These are phyloP conservation scores for Cyclospora cayetanensis DNA, from an alignment of 169 alveolate species.

Conservation along the genomic window DNA sequence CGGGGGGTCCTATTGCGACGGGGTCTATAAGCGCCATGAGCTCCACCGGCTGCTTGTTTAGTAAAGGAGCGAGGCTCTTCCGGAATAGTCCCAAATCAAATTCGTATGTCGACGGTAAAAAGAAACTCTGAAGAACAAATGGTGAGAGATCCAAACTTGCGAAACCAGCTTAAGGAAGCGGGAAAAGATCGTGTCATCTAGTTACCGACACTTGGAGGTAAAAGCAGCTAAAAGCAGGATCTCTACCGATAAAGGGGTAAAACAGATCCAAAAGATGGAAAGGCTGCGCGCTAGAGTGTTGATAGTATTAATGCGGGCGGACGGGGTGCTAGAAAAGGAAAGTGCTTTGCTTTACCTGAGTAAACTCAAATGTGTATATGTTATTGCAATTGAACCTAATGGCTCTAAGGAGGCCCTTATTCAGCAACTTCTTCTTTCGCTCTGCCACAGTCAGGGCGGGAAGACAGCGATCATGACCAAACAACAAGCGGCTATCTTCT, in stretches of 20 bases:
- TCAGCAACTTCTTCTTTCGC: neutral
- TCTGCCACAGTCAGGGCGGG: neutral
- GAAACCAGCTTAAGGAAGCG: too few species aligned
- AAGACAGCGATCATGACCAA: neutral
- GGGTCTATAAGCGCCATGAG: conserved; percentile 8
- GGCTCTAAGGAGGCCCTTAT: neutral
- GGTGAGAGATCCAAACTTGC: too few species aligned
- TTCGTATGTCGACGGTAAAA: conserved; percentile 42
- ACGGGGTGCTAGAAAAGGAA: neutral
- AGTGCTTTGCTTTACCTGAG: neutral
- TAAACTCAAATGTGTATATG: conserved; percentile 7
- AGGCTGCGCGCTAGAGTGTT: too few species aligned
- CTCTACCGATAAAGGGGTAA: too few species aligned
- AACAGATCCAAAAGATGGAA: too few species aligned
- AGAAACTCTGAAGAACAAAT: too few species aligned
- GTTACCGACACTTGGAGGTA: too few species aligned
- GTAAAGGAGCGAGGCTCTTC: neutral
- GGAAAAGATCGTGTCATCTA: too few species aligned
- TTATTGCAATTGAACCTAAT: neutral
- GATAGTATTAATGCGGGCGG: too few species aligned
- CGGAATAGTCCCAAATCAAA: conserved; percentile 34
- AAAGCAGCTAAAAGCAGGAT: too few species aligned
- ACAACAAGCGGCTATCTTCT: conserved; percentile 42
- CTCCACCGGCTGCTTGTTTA: conserved; percentile 51
- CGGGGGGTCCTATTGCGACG: neutral